Conservation (phyloP, 768 basidiomycete species). For the Pulveroboletus sp. region DNA sequence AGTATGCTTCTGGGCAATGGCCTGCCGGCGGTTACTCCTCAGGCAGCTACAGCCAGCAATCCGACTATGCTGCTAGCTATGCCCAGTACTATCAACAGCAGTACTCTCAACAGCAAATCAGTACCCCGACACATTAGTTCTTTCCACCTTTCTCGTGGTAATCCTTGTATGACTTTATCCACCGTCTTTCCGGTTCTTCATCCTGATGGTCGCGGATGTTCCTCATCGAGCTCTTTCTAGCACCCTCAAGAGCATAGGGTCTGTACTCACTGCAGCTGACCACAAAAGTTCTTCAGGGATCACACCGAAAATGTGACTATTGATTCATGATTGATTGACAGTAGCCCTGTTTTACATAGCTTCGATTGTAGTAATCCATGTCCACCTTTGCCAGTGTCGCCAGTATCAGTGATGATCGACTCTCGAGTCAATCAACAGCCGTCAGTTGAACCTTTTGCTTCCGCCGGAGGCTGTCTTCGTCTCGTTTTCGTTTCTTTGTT, state of each 20-base stretch:
- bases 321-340: conserved; percentile 28
- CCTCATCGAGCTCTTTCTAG: conserved; percentile 20
- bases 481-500: conserved; percentile 26
- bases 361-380: conserved; percentile 10
- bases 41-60: conserved; percentile 37
- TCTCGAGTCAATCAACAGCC: conserved; percentile 3
- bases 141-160: conserved; percentile 18
- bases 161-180: conserved; percentile 21
- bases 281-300: conserved; percentile 30
- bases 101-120: conserved; percentile 73
- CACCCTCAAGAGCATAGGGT: conserved; percentile 22
- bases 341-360: conserved; percentile 23
- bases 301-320: conserved; percentile 24
- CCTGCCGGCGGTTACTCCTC: conserved; percentile 31
- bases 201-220: conserved; percentile 12
- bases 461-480: conserved; percentile 14
- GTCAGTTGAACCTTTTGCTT: conserved; percentile 15
- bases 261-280: conserved; percentile 35
- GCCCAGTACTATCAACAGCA: conserved; percentile 87
- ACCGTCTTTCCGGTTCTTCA: conserved; percentile 13
- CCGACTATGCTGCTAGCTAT: conserved; percentile 73
- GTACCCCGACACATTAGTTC: conserved; percentile 34
- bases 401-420: background rate
- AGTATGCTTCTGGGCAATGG: conserved; percentile 41
- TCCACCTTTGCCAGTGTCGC: conserved; percentile 2